phyloP scores from a whole-genome alignment of 2,329 filamentous ascomycete genomes.

The Plectosphaerella plurivora region DNA sequence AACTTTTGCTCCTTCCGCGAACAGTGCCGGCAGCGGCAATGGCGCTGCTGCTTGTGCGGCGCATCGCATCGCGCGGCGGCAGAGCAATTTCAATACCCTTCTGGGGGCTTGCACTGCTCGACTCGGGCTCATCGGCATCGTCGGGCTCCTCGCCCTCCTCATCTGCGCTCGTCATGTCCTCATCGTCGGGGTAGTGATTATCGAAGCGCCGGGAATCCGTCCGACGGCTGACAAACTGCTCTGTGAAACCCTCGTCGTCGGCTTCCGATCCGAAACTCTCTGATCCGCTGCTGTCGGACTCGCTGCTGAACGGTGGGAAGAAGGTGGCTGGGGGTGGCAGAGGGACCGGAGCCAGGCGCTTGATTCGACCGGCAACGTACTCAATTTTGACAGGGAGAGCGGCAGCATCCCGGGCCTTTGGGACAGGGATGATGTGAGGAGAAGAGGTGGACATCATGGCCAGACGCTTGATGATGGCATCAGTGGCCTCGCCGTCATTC shows the following conservation, averaged over 20 bases:
- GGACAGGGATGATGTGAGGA: slow-evolving; percentile 14
- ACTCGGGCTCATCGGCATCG: slow-evolving; percentile 10
- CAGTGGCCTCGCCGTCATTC: slow-evolving; percentile 24
- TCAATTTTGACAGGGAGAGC: slow-evolving; percentile 31
- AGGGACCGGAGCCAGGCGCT: slow-evolving; percentile 38
- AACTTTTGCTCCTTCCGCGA: slow-evolving; percentile 24
- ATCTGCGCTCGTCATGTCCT: slow-evolving; percentile 34
- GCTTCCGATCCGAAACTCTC: slow-evolving; percentile 22
- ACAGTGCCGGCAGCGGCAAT: slow-evolving; percentile 25
- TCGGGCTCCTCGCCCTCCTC: slow-evolving; percentile 19
- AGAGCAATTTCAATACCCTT: slow-evolving; percentile 9
- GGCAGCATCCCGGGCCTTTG: not conserved
- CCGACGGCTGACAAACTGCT: slow-evolving; percentile 24
- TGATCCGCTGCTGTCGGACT: slow-evolving; percentile 26
- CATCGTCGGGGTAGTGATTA: slow-evolving; percentile 31
- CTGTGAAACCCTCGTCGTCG: slow-evolving; percentile 23
- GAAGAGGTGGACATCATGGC: slow-evolving; percentile 36
- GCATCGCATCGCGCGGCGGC: slow-evolving; percentile 16
- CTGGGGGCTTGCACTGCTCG: not conserved
- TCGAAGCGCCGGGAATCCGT: slow-evolving; percentile 34
- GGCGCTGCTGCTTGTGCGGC: slow-evolving; percentile 19
- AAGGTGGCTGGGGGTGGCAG: slow-evolving; percentile 50
- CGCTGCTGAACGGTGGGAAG: slow-evolving; percentile 41
- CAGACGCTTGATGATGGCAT: slow-evolving; percentile 36
- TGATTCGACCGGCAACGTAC: slow-evolving; percentile 38